Evolutionary conservation across 352 stramenopile species (phyloP).

Genomic region (Aphanomyces euteiches): DNA sequence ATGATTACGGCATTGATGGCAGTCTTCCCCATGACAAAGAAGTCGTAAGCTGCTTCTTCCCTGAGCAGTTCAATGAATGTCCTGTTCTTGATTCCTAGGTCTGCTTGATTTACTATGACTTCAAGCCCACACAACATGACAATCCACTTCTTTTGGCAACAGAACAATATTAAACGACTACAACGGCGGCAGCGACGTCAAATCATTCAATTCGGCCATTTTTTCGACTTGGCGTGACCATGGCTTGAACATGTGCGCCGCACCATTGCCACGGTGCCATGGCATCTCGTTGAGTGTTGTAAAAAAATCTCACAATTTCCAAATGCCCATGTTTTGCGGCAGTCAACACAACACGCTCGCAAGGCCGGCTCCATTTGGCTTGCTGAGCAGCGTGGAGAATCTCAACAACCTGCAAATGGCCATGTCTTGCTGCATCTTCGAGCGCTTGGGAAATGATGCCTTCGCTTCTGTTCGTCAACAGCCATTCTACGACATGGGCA

Average conservation of each 20-base stretch:
- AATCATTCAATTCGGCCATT: slow-evolving; percentile 2
- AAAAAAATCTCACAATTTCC: slow-evolving; percentile 9
- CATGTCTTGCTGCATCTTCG: slow-evolving; percentile 40
- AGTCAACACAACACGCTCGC: background rate
- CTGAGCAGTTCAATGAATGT: background rate
- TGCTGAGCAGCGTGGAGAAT: slow-evolving; percentile 24
- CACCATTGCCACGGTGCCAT: slow-evolving; percentile 10
- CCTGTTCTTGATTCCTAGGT: slow-evolving; percentile 32
- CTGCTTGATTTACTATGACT: slow-evolving; percentile 57
- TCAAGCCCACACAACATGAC: slow-evolving; percentile 60
- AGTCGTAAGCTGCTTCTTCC: slow-evolving; percentile 34
- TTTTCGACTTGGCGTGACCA: slow-evolving; percentile 2
- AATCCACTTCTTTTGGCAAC: slow-evolving; percentile 50
- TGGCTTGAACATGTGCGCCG: slow-evolving; percentile 1
- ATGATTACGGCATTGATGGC: slow-evolving; percentile 52
- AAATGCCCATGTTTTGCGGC: slow-evolving; percentile 2
- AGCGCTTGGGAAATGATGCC: slow-evolving; percentile 39
- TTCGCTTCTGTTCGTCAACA: slow-evolving; percentile 38
- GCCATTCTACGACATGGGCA: slow-evolving; percentile 38
- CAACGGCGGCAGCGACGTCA: background rate
- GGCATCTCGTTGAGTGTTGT: background rate
- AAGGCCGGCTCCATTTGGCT: background rate
- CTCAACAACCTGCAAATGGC: slow-evolving; percentile 34
- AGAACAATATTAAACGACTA: slow-evolving; percentile 37
- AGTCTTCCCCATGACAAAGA: slow-evolving; percentile 42